Evolutionary conservation across 2,329 filamentous ascomycete genomes (phyloP), one percentile per base, ranked within the genome.

Genomic region (Grosmannia clavigera): DNA sequence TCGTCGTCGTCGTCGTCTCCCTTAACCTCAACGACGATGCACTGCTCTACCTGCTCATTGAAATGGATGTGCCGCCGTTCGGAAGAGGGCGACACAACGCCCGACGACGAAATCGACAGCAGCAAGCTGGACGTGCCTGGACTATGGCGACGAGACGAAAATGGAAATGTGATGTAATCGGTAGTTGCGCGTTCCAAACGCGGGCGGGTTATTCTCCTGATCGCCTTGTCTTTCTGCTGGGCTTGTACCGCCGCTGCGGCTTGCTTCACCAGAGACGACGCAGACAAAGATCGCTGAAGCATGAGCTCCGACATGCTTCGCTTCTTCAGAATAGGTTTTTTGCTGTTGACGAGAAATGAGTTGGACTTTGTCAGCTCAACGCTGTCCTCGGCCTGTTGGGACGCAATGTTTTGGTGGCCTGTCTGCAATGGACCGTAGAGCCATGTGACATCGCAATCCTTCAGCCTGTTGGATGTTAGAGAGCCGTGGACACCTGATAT

Each of bases 391-490:
- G 70, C 64, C 64, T 75, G 72, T 6, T 75, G 68, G 67, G 77
- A 62, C 61, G 82, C 77, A 14, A 82, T 70, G 31, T 78, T 81
- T 59, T 78, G 81, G 4, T 78, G 76, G 27, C 86, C 86, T 1
- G 86, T 87, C 70, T 96, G 92, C 56, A 96, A 74, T 14, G 94
- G 94, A 0, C 94, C 94, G 69, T 97, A 99, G 1, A 99, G 78
- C 94, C 92, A 99, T 54, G 92, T 96, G 38, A 96, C 91, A 72
- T 99, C 92, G 71, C 88, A 94, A 68, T 97, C 94, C 71, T 97
- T 99, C 62, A 96, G 79, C 92, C 91, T 96, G 67, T 55, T 43
- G 22, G 55, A 50, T 52, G 68, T 76, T 67, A 74, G 68, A 27
- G 16, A 14, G 31, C n/a, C 6, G 25, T 19, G 1, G 12, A 3